Percentiles rank a stretch among this genome's conserved stretches.
phyloP scores from a whole-genome alignment of 1,284 basidiomycete species.

The Thelephora terrestris region DNA sequence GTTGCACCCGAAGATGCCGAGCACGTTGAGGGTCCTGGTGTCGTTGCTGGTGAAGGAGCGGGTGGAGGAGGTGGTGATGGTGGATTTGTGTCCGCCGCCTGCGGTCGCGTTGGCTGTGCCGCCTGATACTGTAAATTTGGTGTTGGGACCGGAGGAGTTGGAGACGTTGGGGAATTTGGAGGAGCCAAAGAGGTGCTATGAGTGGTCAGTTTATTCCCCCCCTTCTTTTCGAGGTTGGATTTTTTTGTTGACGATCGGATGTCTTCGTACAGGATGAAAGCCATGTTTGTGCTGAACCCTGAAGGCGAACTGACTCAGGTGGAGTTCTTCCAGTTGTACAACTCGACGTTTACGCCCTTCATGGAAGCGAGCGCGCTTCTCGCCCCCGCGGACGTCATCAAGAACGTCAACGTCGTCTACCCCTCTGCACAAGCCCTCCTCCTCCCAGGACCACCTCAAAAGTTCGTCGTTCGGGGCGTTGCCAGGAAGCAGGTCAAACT shows the following conservation, averaged over 20 bases:
- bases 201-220: constrained; percentile 47
- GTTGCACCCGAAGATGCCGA: constrained; percentile 55
- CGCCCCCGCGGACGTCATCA: constrained; percentile 80
- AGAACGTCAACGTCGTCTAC: constrained; percentile 72
- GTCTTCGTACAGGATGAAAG: constrained; percentile 59
- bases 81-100: constrained; percentile 49
- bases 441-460: constrained; percentile 52
- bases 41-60: constrained; percentile 59
- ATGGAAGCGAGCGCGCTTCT: constrained; percentile 48
- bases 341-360: constrained; percentile 53
- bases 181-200: constrained; percentile 69
- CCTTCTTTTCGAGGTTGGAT: background rate
- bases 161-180: constrained; percentile 42
- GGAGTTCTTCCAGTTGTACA: constrained; percentile 84
- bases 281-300: constrained; percentile 60
- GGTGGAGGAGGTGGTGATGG: constrained; percentile 49
- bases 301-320: constrained; percentile 80
- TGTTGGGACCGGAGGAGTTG: constrained; percentile 59
- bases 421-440: constrained; percentile 79
- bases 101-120: constrained; percentile 44
- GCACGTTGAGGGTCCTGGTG: constrained; percentile 55
- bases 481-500: constrained; percentile 50
- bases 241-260: background rate
- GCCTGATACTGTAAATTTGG: constrained; percentile 38
- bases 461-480: constrained; percentile 77